Percentiles rank a stretch among this genome's conserved stretches.
phyloP scores from a whole-genome alignment of 805 yeast genomes.

The Kluyveromyces dobzhanskii region DNA sequence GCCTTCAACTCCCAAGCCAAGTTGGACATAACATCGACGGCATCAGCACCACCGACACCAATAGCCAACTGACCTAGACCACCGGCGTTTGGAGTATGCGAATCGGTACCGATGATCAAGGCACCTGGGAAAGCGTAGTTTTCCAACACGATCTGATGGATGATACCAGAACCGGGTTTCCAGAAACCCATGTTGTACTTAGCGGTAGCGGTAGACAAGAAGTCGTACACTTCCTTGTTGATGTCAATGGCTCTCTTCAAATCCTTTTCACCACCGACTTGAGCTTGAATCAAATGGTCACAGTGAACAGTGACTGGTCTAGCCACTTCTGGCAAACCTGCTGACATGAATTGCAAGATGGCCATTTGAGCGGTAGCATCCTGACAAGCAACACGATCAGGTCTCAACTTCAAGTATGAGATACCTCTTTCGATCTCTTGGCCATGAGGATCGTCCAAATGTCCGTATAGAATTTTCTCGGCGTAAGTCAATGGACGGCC shows the following conservation, averaged over 20 bases:
- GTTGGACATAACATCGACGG: conserved; percentile 92
- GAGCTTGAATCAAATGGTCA: conserved; percentile 96
- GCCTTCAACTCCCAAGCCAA: conserved; percentile 97
- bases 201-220: conserved; percentile 81
- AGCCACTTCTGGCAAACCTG: conserved; percentile 84
- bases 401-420: conserved; percentile 87
- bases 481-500: conserved; percentile 90
- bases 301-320: conserved; percentile 96
- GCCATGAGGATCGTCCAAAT: conserved; percentile 85
- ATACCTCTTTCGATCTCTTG: conserved; percentile 81
- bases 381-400: conserved; percentile 98
- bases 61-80: conserved; percentile 96
- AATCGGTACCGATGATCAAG: conserved; percentile 92
- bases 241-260: conserved; percentile 77
- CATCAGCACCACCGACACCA: conserved; percentile 99
- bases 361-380: conserved; percentile 99
- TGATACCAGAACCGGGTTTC: conserved; percentile 98
- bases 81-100: conserved; percentile 98
- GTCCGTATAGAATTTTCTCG: conserved; percentile 91
- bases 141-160: conserved; percentile 93
- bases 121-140: conserved; percentile 98
- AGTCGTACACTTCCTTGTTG: conserved; percentile 92
- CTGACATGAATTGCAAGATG: conserved; percentile 90
- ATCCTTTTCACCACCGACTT: conserved; percentile 81
- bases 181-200: conserved; percentile 97